phyloP scores from a whole-genome alignment of 129 eudicot genomes.

The Flaveria trinervia region DNA sequence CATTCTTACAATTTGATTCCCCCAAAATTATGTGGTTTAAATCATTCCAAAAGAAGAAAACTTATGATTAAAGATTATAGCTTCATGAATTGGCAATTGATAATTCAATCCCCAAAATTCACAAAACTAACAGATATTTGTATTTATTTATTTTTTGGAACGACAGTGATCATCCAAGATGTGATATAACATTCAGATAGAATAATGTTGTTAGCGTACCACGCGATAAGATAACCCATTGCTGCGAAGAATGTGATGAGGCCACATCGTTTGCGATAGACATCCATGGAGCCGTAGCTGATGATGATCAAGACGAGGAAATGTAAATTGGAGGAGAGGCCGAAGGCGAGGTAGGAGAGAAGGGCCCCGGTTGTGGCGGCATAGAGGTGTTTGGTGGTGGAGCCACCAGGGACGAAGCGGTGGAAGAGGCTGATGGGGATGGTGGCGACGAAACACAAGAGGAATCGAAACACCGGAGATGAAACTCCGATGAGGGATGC shows the following conservation, averaged over 20 bases:
- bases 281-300: constrained; percentile 69
- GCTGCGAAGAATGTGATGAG: constrained; percentile 64
- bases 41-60: too few species aligned
- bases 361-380: constrained; percentile 67
- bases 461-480: constrained; percentile 71
- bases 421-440: constrained; percentile 75
- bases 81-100: too few species aligned
- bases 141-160: background rate
- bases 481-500: constrained; percentile 82
- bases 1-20: background rate
- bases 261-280: constrained; percentile 68
- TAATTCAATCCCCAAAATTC: background rate
- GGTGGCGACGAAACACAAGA: constrained; percentile 71
- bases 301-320: constrained; percentile 61
- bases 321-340: constrained; percentile 78
- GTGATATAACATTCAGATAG: background rate
- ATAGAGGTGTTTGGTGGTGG: constrained; percentile 64
- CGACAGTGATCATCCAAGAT: too few species aligned
- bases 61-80: too few species aligned
- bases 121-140: background rate
- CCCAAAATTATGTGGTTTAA: background rate
- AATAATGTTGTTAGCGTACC: constrained; percentile 38
- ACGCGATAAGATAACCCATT: constrained; percentile 86
- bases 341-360: constrained; percentile 75
- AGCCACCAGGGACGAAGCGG: constrained; percentile 74